Evolutionary conservation across 23 red algal genomes (phyloP), one percentile per base, ranked within the genome.

Genomic region (Gracilaria gracilis): DNA sequence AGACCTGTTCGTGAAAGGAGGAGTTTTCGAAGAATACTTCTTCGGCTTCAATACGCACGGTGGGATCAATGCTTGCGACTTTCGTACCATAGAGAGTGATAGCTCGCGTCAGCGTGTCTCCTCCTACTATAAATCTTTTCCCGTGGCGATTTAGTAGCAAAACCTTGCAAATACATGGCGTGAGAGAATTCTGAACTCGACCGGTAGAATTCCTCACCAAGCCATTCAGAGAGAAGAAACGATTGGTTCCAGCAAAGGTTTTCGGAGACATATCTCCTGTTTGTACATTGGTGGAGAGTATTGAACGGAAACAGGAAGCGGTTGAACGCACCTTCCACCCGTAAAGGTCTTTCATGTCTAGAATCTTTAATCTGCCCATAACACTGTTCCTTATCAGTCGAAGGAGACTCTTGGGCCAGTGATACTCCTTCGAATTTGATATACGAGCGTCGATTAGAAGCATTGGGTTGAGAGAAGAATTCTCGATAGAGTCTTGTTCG

Each of bases 1-100:
- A 94, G 31, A 94, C 77, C 42, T 94, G 92, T 67, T 94, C 92
- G 49, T 94, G 92, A 74, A 94, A 94, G 28, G 92, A 88, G 15
- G 66, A 77, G 75, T 95, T 95, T 77, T 95, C 93, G 82, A 91
- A 95, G 53, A 95, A 95, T 14, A 91, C 93, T 46, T 82, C 72
- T 76, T 95, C 93, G 21, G 86, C 57, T 36, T 83, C 53, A 76
- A 95, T 75, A 21, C 37, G 27, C 31, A 88, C 75, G 7, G 38
- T 29, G 13, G 65, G 54, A 81, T 73, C 81, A 35, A 73, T 34
- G 0, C 58, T 33, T 12, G 65, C 32, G 6, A 88, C 73, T 66
- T 61, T 69, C 77, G 55, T 77, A 73, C 75, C 82, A 80, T 42
- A 55, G 35, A 75, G 47, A 34, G 74, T 33, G 19, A 94, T 82